Conservation (phyloP, 148 eudicot species). For the Silene latifolia region DNA sequence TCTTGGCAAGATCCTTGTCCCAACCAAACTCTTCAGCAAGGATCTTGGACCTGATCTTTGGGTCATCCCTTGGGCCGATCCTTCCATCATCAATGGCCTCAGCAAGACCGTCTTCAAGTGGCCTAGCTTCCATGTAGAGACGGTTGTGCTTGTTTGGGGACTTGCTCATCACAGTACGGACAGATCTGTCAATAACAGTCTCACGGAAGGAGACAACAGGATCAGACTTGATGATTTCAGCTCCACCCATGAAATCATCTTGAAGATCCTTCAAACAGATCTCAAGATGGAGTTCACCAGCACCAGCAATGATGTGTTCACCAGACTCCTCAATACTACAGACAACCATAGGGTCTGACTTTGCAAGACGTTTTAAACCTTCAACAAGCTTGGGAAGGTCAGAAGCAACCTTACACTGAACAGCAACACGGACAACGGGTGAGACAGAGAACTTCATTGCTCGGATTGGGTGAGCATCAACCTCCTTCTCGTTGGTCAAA, state of each 20-base stretch:
- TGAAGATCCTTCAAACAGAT: constrained; percentile 71
- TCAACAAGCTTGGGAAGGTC: constrained; percentile 87
- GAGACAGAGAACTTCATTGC: constrained; percentile 91
- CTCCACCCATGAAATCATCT: constrained; percentile 87
- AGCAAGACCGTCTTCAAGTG: constrained; percentile 20
- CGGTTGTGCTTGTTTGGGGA: constrained; percentile 28
- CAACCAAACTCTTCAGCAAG: constrained; percentile 21
- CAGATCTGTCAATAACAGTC: constrained; percentile 16
- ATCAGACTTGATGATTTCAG: constrained; percentile 43
- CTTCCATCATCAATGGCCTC: constrained; percentile 23
- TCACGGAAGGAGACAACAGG: constrained; percentile 26
- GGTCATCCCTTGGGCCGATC: constrained; percentile 24
- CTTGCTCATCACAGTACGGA: constrained; percentile 22
- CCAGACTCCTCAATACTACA: constrained; percentile 78
- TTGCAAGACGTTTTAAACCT: constrained; percentile 71
- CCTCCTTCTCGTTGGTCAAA: constrained; percentile 71
- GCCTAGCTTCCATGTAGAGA: constrained; percentile 25
- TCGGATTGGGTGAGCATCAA: constrained; percentile 71
- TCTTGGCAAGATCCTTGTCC: constrained; percentile 32
- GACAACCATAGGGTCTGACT: constrained; percentile 84
- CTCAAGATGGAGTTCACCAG: constrained; percentile 81
- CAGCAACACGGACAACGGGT: constrained; percentile 86
- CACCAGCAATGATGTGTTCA: constrained; percentile 82
- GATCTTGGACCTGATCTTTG: constrained; percentile 22
- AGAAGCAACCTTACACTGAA: constrained; percentile 85